Conservation (phyloP, 192 early-diverging fungal species). For the Lunasporangiospora selenospora region DNA sequence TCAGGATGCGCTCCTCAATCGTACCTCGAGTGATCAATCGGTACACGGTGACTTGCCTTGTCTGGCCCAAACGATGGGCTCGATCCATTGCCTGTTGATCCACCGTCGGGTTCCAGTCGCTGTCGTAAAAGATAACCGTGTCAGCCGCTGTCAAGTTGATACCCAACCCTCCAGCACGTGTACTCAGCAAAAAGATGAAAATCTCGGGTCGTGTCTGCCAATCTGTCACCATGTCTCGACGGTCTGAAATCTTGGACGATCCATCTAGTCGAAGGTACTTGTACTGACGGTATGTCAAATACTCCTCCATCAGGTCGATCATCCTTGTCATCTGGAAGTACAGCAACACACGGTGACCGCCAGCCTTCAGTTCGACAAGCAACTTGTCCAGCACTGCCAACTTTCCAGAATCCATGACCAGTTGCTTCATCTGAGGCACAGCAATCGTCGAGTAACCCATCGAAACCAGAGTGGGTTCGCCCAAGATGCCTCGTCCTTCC, state of each 20-base stretch:
- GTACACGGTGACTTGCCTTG: slow-evolving; percentile 85
- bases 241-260: slow-evolving; percentile 84
- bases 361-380: slow-evolving; percentile 73
- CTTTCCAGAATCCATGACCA: slow-evolving; percentile 85
- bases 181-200: slow-evolving; percentile 86
- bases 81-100: slow-evolving; percentile 95
- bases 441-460: slow-evolving; percentile 44
- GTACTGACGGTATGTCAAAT: slow-evolving; percentile 84
- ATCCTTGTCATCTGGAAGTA: slow-evolving; percentile 93
- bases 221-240: slow-evolving; percentile 91
- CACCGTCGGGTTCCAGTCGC: slow-evolving; percentile 91
- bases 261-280: slow-evolving; percentile 90
- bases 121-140: slow-evolving; percentile 88
- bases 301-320: slow-evolving; percentile 91
- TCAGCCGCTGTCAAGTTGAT: slow-evolving; percentile 93
- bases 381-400: slow-evolving; percentile 74
- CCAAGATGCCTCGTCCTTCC: slow-evolving; percentile 49
- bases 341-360: slow-evolving; percentile 80
- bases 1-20: slow-evolving; percentile 82
- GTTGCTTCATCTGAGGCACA: slow-evolving; percentile 64
- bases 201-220: slow-evolving; percentile 90
- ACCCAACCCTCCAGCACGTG: slow-evolving; percentile 86
- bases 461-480: slow-evolving; percentile 39
- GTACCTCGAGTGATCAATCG: slow-evolving; percentile 82
- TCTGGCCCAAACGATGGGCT: slow-evolving; percentile 86